phyloP scores from a whole-genome alignment of 192 early-diverging fungal genomes.

The Allomyces macrogynus region DNA sequence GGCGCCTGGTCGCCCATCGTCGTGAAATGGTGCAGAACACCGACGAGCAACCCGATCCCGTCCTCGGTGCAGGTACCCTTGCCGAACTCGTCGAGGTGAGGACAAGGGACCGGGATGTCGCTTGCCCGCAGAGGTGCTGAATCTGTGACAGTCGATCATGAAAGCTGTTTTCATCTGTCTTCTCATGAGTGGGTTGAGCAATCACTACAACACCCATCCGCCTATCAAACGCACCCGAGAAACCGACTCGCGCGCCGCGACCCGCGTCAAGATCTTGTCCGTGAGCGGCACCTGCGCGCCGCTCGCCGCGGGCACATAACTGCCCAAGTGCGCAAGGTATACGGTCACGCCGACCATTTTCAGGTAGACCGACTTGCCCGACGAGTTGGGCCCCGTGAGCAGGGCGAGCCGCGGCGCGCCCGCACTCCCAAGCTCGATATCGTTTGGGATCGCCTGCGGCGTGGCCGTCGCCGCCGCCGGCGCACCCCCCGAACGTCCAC shows the following conservation, averaged over 20 bases:
- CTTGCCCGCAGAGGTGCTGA: not conserved
- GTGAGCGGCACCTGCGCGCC: not conserved
- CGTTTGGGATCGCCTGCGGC: not conserved
- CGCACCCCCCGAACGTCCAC: not conserved
- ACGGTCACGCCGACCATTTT: conserved; percentile 1
- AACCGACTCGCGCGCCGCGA: conserved; percentile 2
- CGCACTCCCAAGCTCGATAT: not conserved
- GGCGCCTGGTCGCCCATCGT: not conserved
- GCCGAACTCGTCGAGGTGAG: conserved; percentile 5
- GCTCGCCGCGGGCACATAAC: conserved; percentile 1
- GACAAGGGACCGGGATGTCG: not conserved
- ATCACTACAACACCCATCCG: not conserved
- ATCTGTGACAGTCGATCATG: not conserved
- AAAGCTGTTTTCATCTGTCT: not conserved
- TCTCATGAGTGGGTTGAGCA: not conserved
- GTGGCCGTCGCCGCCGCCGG: no score
- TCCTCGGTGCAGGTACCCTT: conserved; percentile 3
- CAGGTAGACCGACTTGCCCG: conserved; percentile 2
- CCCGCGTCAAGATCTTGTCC: conserved; percentile 1
- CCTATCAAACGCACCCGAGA: not conserved
- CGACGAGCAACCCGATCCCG: conserved; percentile 1
- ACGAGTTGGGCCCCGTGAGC: conserved; percentile 2
- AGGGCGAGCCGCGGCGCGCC: not conserved
- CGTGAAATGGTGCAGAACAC: not conserved
- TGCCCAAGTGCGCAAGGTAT: conserved; percentile 3